Base-by-base conservation (phyloP, 768 basidiomycete species). In the Russula sp. region DNA sequence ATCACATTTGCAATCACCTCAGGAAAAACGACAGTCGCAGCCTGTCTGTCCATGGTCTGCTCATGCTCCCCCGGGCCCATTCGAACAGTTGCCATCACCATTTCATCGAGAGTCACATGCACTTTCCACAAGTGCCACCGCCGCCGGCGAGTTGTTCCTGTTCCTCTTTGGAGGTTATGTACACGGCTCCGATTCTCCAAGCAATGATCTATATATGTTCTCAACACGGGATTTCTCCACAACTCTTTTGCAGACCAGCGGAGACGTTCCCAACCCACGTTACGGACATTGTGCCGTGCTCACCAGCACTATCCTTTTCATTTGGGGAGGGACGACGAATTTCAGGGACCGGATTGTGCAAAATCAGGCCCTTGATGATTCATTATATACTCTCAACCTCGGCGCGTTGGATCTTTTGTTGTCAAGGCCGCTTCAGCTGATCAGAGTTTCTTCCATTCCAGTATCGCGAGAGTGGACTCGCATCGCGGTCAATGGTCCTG, bases 141-240 rank as follows among this genome's bases (percentile, higher is more conserved):
- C 83, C 20, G 81, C 80, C 6, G 97, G 96, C 13, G 94, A 98
- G 69, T n/a, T n/a, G n/a, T n/a, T n/a, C n/a, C 85, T 99, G 67
- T 95, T 93, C 76, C 81, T 99, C 67, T 99, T 98, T 69, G 97
- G 97, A 65, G 97, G 97, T 67, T 88, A 98, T 65, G 94, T 98
- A 20, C 84, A 89, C 48, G 94, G 98, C 73, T 77, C 32, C 32
- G 5, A 34, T 1, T 34, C 83, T 9, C 88, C 94, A 40, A 83
- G 87, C 57, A 97, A 97, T 75, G 97, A 99, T 77, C 80, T n/a
- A n/a, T n/a, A n/a, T n/a, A n/a, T n/a, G n/a, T n/a, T n/a, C n/a
- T n/a, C n/a, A n/a, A n/a, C n/a, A n/a, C n/a, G n/a, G n/a, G n/a
- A n/a, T n/a, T n/a, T n/a, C n/a, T n/a, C n/a, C n/a, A n/a, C n/a